A percentile compares a stretch with the other conserved stretches of the same genome.
Evolutionary conservation across 2,329 filamentous ascomycete genomes (phyloP).

Genomic region (Keithomyces neogunnii): DNA sequence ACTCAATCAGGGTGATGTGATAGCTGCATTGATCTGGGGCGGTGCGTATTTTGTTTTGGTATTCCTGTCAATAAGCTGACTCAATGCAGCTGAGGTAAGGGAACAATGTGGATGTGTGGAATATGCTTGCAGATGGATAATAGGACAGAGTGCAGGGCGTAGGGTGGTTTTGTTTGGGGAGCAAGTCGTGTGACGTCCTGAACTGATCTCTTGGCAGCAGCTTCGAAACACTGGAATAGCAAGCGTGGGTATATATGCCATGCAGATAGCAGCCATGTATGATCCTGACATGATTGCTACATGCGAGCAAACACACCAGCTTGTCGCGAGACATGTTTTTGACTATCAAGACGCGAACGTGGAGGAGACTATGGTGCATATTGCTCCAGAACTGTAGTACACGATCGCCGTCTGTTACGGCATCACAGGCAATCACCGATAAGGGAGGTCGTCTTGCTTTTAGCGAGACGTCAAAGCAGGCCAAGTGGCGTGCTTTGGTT

Average conservation of each 20-base stretch:
- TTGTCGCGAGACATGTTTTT: constrained; percentile 26
- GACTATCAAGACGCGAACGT: constrained; percentile 30
- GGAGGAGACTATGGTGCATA: constrained; percentile 21
- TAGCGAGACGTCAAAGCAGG: constrained; percentile 21
- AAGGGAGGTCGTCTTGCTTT: constrained; percentile 20
- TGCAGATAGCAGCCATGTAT: constrained; percentile 24
- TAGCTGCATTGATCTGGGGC: constrained; percentile 21
- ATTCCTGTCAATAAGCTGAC: neutral
- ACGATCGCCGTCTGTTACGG: constrained; percentile 28
- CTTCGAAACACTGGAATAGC: constrained; percentile 13
- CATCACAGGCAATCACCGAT: constrained; percentile 17
- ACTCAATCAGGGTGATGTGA: constrained; percentile 22
- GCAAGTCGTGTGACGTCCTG: constrained; percentile 27
- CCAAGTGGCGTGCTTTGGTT: constrained; percentile 5
- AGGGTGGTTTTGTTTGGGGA: constrained; percentile 31
- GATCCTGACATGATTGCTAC: constrained; percentile 24
- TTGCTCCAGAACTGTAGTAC: constrained; percentile 22
- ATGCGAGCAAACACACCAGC: constrained; percentile 18
- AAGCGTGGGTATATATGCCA: constrained; percentile 28
- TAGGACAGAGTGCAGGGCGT: constrained; percentile 3
- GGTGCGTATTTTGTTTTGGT: constrained; percentile 15
- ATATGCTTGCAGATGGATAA: constrained; percentile 31
- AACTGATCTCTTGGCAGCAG: neutral
- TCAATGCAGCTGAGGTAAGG: constrained; percentile 11
- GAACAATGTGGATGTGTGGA: constrained; percentile 29